phyloP scores from a whole-genome alignment of 352 stramenopile species.

The Phytophthora pluvialis region DNA sequence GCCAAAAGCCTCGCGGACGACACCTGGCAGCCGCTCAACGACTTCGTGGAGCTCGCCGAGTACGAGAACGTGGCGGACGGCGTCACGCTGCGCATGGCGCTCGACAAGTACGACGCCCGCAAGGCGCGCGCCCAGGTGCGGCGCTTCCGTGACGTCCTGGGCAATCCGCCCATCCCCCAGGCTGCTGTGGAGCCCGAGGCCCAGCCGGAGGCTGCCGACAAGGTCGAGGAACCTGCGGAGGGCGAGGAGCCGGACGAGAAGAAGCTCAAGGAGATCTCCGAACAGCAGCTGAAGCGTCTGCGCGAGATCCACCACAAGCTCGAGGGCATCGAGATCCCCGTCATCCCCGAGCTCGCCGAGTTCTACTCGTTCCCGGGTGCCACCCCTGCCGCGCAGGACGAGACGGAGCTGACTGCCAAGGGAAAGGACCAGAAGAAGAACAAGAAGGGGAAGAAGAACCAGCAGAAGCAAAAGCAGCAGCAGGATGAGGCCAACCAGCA shows the following conservation, averaged over 20 bases:
- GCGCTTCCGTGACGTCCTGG: conserved; percentile 82
- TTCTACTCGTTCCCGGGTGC: conserved; percentile 67
- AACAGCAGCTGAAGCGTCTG: conserved; percentile 83
- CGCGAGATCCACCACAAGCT: conserved; percentile 87
- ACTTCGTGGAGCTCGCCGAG: conserved; percentile 87
- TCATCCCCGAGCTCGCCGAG: conserved; percentile 61
- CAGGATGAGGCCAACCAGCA: conserved; percentile 35
- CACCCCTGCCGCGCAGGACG: conserved; percentile 4
- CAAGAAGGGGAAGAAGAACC: conserved; percentile 50
- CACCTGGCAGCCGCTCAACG: conserved; percentile 68
- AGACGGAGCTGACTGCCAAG: conserved; percentile 38
- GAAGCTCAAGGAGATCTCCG: conserved; percentile 73
- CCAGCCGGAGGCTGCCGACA: conserved; percentile 26
- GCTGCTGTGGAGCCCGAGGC: conserved; percentile 27
- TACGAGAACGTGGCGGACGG: conserved; percentile 77
- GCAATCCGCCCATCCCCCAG: conserved; percentile 87
- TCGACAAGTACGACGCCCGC: conserved; percentile 88
- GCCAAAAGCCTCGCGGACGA: conserved; percentile 35
- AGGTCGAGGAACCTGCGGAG: conserved; percentile 25
- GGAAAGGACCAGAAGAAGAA: conserved; percentile 46
- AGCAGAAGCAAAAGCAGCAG: conserved; percentile 38
- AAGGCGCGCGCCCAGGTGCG: conserved; percentile 86
- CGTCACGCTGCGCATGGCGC: conserved; percentile 76
- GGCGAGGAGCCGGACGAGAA: conserved; percentile 49
- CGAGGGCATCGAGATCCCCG: conserved; percentile 75